Evolutionary conservation across 805 yeast species (phyloP), one percentile per base, ranked within the genome.

Genomic region (Tetrapisispora nanseiensis): DNA sequence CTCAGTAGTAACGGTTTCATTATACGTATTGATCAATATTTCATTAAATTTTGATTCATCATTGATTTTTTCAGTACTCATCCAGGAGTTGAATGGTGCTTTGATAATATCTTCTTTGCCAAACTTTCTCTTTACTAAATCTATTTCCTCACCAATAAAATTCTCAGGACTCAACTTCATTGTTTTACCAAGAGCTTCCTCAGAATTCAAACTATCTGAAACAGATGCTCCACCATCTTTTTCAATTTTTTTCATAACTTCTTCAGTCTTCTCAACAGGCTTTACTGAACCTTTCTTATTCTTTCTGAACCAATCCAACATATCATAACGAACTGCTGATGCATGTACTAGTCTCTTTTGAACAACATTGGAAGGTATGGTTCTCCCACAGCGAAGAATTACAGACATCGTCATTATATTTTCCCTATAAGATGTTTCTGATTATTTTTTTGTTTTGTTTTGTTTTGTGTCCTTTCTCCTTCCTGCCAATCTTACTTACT

Each of bases 221-320:
- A 7, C 33, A 35, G 21, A 16, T 2, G 23, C 23, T 16, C 30
- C 23, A 19, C 24, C 15, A 6, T 34, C 36, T n/a, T 42, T 40
- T 48, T 67, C 71, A 33, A 66, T 66, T 33, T 63, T 61, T 15
- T 53, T 49, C 11, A 67, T 66, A 16, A 66, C 55, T 23, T 62
- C 59, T 39, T 57, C 48, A 1, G 65, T 59, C 30, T 51, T 52
- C 48, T 52, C 50, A 19, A 43, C 34, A 16, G 50, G 37, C 6
- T 40, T 43, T 6, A 16, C 20, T 5, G 41, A 29, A 34, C 49
- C 46, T 24, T 57, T 54, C 40, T 55, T 57, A 50, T 60, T 64
- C 37, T 52, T 49, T 38, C 56, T 62, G 45, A 67, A 63, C 72
- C 72, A 67, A 32, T 66, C 65, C 59, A 67, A 53, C 49, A 67